Conservation (phyloP, 2,329 filamentous ascomycete genomes). For the Saccharata proteae region DNA sequence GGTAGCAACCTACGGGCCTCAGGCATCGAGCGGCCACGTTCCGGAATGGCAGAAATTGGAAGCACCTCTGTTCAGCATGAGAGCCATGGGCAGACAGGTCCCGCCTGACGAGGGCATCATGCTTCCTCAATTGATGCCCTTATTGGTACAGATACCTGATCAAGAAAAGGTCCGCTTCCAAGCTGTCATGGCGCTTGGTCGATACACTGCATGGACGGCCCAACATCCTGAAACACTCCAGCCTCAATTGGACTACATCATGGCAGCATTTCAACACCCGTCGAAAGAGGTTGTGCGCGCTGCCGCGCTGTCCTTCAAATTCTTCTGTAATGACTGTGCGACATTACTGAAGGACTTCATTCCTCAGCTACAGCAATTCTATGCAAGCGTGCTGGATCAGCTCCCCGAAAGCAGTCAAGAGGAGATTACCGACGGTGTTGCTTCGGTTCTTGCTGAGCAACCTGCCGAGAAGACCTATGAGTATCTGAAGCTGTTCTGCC, state of each 20-base stretch:
- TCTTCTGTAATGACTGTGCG: conserved; percentile 92
- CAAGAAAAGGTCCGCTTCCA: conserved; percentile 98
- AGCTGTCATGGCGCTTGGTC: conserved; percentile 90
- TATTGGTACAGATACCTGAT: conserved; percentile 86
- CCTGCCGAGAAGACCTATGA: conserved; percentile 68
- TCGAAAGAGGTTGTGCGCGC: conserved; percentile 87
- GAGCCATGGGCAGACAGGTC: conserved; percentile 94
- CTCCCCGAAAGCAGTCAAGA: conserved; percentile 81
- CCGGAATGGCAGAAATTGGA: conserved; percentile 96
- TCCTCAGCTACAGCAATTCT: conserved; percentile 79
- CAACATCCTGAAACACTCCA: conserved; percentile 87
- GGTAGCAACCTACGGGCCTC: conserved; percentile 70
- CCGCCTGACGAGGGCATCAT: conserved; percentile 78
- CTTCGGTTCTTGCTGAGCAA: conserved; percentile 80
- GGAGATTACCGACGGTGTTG: conserved; percentile 91
- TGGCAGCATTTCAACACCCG: conserved; percentile 76
- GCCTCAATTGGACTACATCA: conserved; percentile 89
- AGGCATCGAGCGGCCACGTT: conserved; percentile 61
- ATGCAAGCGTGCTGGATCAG: conserved; percentile 76
- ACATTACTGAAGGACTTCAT: conserved; percentile 75
- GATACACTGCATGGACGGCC: conserved; percentile 97
- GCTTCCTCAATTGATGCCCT: conserved; percentile 79
- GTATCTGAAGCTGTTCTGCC: conserved; percentile 82
- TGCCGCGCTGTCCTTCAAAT: conserved; percentile 88
- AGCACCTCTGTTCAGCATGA: conserved; percentile 86